These are phyloP conservation scores for Blastocystis sp. DNA, from an alignment of 352 stramenopile species.

Conservation along the genomic window DNA sequence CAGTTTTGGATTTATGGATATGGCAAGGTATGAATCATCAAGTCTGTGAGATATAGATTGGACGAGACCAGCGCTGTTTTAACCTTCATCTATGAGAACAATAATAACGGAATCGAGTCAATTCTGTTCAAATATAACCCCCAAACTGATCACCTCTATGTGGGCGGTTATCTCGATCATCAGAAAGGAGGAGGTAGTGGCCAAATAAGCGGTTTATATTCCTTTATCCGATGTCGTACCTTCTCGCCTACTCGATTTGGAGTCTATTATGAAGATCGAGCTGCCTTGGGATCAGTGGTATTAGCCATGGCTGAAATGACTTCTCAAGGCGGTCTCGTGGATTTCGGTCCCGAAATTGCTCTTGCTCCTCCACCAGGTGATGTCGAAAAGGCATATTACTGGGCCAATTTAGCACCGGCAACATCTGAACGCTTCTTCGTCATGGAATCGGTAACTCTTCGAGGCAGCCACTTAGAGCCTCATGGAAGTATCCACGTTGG, in stretches of 20 bases:
- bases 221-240: slow-evolving; percentile 7
- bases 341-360: slow-evolving; percentile 15
- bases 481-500: slow-evolving; percentile 51
- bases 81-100: slow-evolving; percentile 40
- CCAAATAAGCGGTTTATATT: slow-evolving; percentile 17
- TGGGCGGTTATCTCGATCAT: not conserved
- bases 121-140: slow-evolving; percentile 54
- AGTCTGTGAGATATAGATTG: not conserved
- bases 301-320: slow-evolving; percentile 41
- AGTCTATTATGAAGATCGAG: slow-evolving; percentile 32
- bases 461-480: not conserved
- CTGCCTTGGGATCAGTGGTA: not conserved
- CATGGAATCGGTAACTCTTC: slow-evolving; percentile 38
- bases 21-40: not conserved
- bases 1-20: slow-evolving; percentile 59
- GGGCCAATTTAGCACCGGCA: slow-evolving; percentile 38
- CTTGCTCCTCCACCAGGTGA: not conserved
- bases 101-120: slow-evolving; percentile 31
- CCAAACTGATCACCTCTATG: not conserved
- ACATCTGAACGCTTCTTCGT: slow-evolving; percentile 34
- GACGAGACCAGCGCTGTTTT: not conserved
- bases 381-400: slow-evolving; percentile 26
- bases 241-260: slow-evolving; percentile 53
- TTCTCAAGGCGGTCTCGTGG: not conserved
- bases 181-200: not conserved